Base-by-base conservation (phyloP, 805 yeast genomes). In the Kodamaea sagamina region DNA sequence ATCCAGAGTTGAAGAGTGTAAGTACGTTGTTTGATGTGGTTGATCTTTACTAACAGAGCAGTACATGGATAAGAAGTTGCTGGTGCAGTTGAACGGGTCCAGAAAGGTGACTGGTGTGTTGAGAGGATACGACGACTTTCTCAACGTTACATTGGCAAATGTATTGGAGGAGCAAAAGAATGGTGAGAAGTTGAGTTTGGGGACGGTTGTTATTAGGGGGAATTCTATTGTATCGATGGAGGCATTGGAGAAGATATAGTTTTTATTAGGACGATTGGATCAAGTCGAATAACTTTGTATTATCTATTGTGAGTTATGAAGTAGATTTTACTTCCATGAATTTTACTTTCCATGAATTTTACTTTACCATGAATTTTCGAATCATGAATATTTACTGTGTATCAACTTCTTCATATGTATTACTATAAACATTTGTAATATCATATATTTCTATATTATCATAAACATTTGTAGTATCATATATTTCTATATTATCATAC, bases 71-170 rank as follows among this genome's bases (percentile, higher is more conserved):
- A 87, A 86, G 64, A 78, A 79, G 54, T 73, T 92, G 19, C 71
- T 81, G 10, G 68, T 92, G 12, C 86, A 84, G 50, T 72, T 92
- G 47, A 89, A 88, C 61, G 95, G 96, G 1, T 67, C 85, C 10
- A 74, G 97, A 39, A 78, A 77, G 52, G 79, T 92, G 1, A 77
- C 79, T n/a, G 98, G 98, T 2, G 77, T 78, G 9, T 73, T 92
- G 42, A 72, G 87, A 54, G 98, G 98, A 2, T 92, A 81, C 61
- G 98, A 92, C 59, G 78, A 81, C 58, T 86, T 85, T 57, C 59
- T 86, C 53, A 86, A 86, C 55, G 65, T 86, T 17, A 88, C 86
- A 0, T 59, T 86, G 27, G 86, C 81, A 36, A 85, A 83, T 39
- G 88, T 89, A 1, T 71, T 81, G 11, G 93, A 86, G 58, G 79